Evolutionary conservation across 148 eudicot species (phyloP), one percentile per base, ranked within the genome.

Genomic region (Silene conica): DNA sequence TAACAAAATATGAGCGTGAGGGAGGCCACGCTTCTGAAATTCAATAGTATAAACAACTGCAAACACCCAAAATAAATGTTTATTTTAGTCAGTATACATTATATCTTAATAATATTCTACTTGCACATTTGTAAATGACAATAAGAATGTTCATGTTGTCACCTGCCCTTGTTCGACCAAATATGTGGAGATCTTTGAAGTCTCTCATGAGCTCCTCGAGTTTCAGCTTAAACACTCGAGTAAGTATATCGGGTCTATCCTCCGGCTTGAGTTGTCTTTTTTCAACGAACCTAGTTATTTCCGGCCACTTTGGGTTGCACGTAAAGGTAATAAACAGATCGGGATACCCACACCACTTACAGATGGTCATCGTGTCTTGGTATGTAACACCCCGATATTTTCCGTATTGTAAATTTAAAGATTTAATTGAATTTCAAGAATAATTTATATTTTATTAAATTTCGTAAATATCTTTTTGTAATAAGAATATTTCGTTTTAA

Each of bases 291-390:
- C 70, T 19, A 8, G 14, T n/a, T 7, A 71, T 28, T 15, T 71
- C 73, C 0, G 73, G 63, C 73, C 63, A 71, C 18, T 54, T n/a
- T 26, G 73, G 23, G 19, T 56, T 71, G 21, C 62, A 55, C 1
- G 73, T 71, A 48, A 26, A 71, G 0, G 63, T 56, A 1, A 71
- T 71, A 9, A 71, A 71, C 0, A 71, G 16, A 71, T 71, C 62
- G 0, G 63, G 73, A 31, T 55, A 52, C 14, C 63, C 63, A 31
- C 25, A 56, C 20, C 15, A 25, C 16, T 13, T 71, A 3, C 63
- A 71, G 9, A 54, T 71, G 3, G 43, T 28, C 73, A 71, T 71
- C 1, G 63, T 26, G 16, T 55, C 73, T 55, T 71, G 72, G 21
- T n/a, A n/a, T n/a, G n/a, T n/a, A n/a, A n/a, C n/a, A n/a, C n/a